Evolutionary conservation across 2,329 filamentous ascomycete genomes (phyloP).

Genomic region (Setomelanomma holmii): DNA sequence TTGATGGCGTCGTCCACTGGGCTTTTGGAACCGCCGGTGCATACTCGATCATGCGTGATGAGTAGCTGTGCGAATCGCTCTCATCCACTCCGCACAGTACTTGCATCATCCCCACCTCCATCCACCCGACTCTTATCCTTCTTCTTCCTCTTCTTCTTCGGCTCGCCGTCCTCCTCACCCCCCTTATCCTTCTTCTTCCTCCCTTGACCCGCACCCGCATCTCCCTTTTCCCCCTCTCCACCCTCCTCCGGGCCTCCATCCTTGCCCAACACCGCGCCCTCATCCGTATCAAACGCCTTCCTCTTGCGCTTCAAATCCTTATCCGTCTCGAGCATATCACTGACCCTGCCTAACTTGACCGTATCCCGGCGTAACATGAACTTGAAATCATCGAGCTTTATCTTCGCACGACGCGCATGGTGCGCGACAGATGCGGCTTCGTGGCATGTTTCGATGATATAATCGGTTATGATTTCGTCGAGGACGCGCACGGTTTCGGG

Average conservation of each 20-base stretch:
- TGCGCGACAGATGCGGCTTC: conserved; percentile 85
- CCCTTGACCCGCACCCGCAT: conserved; percentile 9
- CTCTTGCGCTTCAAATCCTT: conserved; percentile 83
- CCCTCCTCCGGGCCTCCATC: conserved; percentile 32
- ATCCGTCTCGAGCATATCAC: conserved; percentile 88
- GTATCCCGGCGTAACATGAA: conserved; percentile 89
- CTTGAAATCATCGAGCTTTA: conserved; percentile 98
- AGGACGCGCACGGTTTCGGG: conserved; percentile 84
- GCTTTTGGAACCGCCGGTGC: no score
- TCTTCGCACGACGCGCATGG: conserved; percentile 89
- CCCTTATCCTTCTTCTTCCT: conserved; percentile 6
- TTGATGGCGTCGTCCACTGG: no score
- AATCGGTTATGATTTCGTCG: conserved; percentile 92
- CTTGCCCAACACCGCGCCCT: conserved; percentile 63
- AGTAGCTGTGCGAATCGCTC: background rate
- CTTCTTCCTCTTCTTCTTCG: conserved; percentile 27
- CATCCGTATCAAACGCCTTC: conserved; percentile 74
- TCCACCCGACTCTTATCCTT: conserved; percentile 18
- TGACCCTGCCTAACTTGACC: conserved; percentile 84
- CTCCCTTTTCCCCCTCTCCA: conserved; percentile 3
- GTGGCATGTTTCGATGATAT: conserved; percentile 92
- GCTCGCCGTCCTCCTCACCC: conserved; percentile 9
- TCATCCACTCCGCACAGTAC: conserved; percentile 29
- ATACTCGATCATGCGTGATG: no score
- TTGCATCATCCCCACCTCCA: conserved; percentile 23